Evolutionary conservation across 345 rosid genomes (phyloP).

Genomic region (thale cress (Arabidopsis thaliana)): DNA sequence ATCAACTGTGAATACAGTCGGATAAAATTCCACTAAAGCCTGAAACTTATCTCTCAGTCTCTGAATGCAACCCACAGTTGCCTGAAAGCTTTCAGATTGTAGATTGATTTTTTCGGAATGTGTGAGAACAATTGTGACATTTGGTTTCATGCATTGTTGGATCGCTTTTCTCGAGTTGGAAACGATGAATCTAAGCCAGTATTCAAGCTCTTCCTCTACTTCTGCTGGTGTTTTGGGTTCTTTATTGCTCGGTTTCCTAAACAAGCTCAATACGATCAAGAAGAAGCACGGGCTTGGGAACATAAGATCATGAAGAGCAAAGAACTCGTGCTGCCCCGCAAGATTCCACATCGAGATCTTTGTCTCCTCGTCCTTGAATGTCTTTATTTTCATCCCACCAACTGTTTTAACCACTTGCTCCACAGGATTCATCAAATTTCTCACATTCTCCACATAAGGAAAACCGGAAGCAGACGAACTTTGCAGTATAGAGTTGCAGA

Average conservation of each 20-base stretch:
- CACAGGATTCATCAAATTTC: constrained; percentile 76
- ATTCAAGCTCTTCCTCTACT: constrained; percentile 84
- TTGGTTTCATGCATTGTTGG: constrained; percentile 84
- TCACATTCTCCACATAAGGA: constrained; percentile 81
- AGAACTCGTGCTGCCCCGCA: constrained; percentile 86
- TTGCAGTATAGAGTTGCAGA: constrained; percentile 75
- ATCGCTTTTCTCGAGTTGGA: constrained; percentile 79
- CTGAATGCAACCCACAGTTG: constrained; percentile 60
- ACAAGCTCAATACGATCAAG: constrained; percentile 80
- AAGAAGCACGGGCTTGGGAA: constrained; percentile 87
- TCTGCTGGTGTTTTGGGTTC: constrained; percentile 79
- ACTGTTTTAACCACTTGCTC: constrained; percentile 83
- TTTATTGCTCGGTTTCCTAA: constrained; percentile 76
- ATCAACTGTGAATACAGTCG: constrained; percentile 87
- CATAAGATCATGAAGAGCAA: constrained; percentile 92
- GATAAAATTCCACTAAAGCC: constrained; percentile 80
- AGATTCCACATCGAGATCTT: constrained; percentile 93
- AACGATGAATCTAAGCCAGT: constrained; percentile 89
- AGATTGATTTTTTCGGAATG: constrained; percentile 72
- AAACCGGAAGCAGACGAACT: constrained; percentile 69
- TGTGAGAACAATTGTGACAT: constrained; percentile 78
- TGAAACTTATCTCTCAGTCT: constrained; percentile 73
- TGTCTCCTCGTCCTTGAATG: constrained; percentile 77
- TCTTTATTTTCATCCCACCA: constrained; percentile 82
- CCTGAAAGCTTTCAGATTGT: constrained; percentile 66